A percentile compares a stretch with the other conserved stretches of the same genome.
Conservation (phyloP, 495 filamentous ascomycete species). For the Neurospora sublineolata region DNA sequence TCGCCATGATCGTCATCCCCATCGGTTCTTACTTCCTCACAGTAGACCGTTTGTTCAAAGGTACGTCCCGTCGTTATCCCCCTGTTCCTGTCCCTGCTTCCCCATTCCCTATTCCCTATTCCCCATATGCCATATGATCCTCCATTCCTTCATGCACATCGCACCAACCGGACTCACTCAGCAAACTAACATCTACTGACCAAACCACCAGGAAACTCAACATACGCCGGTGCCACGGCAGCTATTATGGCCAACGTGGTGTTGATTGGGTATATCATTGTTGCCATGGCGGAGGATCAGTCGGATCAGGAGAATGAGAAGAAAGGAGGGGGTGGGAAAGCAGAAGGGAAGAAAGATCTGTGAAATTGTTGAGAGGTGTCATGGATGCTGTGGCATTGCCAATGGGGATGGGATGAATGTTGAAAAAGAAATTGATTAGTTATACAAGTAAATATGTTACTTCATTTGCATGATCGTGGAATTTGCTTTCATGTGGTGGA, state of each 20-base stretch:
- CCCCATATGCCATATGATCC: not conserved
- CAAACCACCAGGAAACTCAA: constrained; percentile 57
- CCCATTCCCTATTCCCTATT: not conserved
- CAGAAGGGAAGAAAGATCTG: constrained; percentile 46
- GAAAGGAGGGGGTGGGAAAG: constrained; percentile 24
- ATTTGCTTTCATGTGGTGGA: not conserved
- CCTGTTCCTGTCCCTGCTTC: not conserved
- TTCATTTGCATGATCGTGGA: not conserved
- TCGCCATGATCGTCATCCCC: constrained; percentile 78
- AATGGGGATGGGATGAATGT: not conserved
- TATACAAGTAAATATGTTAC: not conserved
- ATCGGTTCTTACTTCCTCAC: constrained; percentile 81
- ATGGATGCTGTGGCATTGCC: not conserved
- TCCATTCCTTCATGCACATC: not conserved
- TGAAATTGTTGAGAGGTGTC: constrained; percentile 12
- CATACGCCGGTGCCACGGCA: constrained; percentile 71
- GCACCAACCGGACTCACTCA: not conserved
- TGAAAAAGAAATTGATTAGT: not conserved
- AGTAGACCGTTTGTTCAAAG: constrained; percentile 62
- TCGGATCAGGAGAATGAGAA: constrained; percentile 45
- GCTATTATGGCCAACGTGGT: constrained; percentile 88
- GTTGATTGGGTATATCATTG: constrained; percentile 78
- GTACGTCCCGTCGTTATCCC: constrained; percentile 30
- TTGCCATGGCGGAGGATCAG: constrained; percentile 87
- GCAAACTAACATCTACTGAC: not conserved